phyloP scores from a whole-genome alignment of 257 asterid species.

The Solanum virginianum region DNA sequence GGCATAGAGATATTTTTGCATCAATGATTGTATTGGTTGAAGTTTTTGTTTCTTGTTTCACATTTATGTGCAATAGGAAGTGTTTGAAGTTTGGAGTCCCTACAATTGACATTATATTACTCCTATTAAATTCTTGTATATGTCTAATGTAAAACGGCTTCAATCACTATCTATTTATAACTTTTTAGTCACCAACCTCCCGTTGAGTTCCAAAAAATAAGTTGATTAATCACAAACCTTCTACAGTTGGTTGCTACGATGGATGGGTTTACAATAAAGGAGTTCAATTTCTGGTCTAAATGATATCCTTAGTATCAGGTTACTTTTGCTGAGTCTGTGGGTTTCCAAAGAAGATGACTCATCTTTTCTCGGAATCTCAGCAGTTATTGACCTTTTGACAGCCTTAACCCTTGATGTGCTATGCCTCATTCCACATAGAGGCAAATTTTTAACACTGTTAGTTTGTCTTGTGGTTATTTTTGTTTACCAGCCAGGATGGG shows the following conservation, averaged over 20 bases:
- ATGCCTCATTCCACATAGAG: not conserved
- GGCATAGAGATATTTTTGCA: constrained; percentile 9
- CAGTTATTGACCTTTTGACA: not conserved
- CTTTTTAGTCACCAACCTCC: not conserved
- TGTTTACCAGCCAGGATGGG: not conserved
- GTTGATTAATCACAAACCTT: not conserved
- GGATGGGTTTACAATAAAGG: not conserved
- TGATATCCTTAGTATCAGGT: not conserved
- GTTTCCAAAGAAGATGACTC: not conserved
- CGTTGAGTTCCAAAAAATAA: not conserved
- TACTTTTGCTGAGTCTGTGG: not conserved
- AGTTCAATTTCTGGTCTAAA: not conserved
- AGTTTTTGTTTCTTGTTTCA: not conserved
- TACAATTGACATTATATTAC: not conserved
- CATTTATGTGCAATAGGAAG: not conserved
- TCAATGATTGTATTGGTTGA: not conserved
- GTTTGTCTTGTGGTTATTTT: not conserved
- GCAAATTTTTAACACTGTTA: not conserved
- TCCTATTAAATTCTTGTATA: not conserved
- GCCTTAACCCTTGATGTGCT: not conserved
- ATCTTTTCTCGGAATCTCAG: not conserved
- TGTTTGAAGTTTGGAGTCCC: not conserved
- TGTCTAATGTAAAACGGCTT: not conserved
- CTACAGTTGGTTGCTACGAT: not conserved
- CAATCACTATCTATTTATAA: not conserved